These are phyloP conservation scores for Phaeotremella fagi DNA, from an alignment of 768 basidiomycete genomes.

Conservation along the genomic window DNA sequence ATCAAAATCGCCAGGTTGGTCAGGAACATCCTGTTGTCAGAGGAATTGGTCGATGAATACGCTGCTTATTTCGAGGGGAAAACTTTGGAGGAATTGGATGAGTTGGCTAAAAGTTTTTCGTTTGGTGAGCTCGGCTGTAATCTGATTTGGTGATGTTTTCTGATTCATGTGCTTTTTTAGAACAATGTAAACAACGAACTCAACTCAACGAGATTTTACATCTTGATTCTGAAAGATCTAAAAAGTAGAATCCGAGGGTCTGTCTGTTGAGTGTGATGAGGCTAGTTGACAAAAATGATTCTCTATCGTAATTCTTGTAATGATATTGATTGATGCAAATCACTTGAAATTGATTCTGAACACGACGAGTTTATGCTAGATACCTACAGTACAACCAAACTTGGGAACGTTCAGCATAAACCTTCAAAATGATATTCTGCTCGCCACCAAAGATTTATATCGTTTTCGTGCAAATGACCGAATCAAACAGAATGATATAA, in stretches of 20 bases:
- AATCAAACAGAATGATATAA: too few relatives aligned
- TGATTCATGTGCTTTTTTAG: conserved; percentile 20
- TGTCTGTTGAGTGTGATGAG: too few relatives aligned
- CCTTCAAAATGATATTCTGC: too few relatives aligned
- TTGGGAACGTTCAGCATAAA: too few relatives aligned
- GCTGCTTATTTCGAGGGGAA: conserved; percentile 50
- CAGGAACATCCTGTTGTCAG: conserved; percentile 63
- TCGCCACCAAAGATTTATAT: too few relatives aligned
- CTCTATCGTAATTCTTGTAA: too few relatives aligned
- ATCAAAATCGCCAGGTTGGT: conserved; percentile 52
- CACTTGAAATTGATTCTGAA: too few relatives aligned
- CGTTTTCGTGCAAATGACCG: too few relatives aligned
- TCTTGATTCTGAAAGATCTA: conserved; percentile 12
- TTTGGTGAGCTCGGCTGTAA: conserved; percentile 46
- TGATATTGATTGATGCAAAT: too few relatives aligned
- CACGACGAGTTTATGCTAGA: too few relatives aligned
- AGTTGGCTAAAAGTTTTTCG: conserved; percentile 65
- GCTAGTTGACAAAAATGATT: too few relatives aligned
- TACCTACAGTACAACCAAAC: too few relatives aligned
- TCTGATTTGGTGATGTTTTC: neutral
- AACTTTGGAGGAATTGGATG: conserved; percentile 57
- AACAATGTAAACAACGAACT: conserved; percentile 64
- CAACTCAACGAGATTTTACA: conserved; percentile 55
- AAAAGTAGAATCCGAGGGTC: neutral
- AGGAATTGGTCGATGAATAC: conserved; percentile 35